Percentiles rank a stretch among this genome's conserved stretches.
These are phyloP conservation scores for Wallacemonas sp. DNA, from an alignment of 208 protist genomes.

Conservation along the genomic window DNA sequence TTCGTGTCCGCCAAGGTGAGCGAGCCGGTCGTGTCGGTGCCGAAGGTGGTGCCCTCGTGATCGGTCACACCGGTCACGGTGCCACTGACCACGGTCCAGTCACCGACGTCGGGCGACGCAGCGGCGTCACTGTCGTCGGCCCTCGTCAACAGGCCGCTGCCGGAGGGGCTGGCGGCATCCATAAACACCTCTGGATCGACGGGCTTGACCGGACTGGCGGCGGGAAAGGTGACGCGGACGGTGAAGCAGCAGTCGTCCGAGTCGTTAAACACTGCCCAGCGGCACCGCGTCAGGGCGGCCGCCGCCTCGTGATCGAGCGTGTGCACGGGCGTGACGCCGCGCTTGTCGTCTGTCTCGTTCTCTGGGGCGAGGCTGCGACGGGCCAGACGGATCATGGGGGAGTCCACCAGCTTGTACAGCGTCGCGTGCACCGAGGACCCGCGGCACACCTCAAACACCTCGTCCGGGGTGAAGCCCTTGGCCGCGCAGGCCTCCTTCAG, in stretches of 20 bases:
- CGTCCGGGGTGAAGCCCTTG: background rate
- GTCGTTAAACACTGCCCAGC: constrained; percentile 50
- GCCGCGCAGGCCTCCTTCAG: background rate
- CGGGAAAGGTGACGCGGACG: constrained; percentile 11
- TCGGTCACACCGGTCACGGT: background rate
- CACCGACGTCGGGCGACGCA: background rate
- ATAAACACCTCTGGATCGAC: background rate
- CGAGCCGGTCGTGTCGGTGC: background rate
- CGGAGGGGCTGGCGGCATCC: background rate
- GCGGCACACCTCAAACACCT: background rate
- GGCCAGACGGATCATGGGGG: background rate
- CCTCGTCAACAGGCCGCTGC: too few relatives aligned
- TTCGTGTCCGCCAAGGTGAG: background rate
- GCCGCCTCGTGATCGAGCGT: constrained; percentile 18
- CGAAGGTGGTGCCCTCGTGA: background rate
- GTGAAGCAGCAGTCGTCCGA: constrained; percentile 27
- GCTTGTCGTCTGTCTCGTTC: background rate
- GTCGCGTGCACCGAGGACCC: background rate
- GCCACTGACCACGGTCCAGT: background rate
- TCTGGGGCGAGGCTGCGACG: background rate
- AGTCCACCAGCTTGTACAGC: constrained; percentile 10
- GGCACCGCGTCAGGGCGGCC: constrained; percentile 13
- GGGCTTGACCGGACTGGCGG: background rate
- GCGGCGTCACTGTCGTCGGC: too few relatives aligned
- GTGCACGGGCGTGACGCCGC: too few relatives aligned